Conservation (phyloP, 1,139 yeast genomes). For the Nematodospora anomalae region DNA sequence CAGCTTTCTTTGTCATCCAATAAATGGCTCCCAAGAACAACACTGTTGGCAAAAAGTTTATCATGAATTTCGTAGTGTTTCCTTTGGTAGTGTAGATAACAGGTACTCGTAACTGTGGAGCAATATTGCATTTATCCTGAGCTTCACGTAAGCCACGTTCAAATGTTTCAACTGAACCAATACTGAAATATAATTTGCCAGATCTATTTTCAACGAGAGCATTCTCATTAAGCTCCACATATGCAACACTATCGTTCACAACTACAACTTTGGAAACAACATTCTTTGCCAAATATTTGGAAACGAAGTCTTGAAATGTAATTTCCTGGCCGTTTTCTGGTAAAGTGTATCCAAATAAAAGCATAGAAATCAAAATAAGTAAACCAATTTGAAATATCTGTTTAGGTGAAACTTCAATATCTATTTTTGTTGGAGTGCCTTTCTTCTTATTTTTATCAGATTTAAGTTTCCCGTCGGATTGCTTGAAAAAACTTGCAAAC, state of each 20-base stretch:
- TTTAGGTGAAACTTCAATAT: slow-evolving; percentile 28
- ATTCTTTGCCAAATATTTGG: slow-evolving; percentile 41
- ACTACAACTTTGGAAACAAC: slow-evolving; percentile 38
- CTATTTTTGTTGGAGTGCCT: slow-evolving; percentile 16
- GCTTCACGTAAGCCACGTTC: slow-evolving; percentile 78
- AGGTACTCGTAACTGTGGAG: slow-evolving; percentile 71
- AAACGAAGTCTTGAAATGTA: slow-evolving; percentile 46
- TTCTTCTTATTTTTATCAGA: slow-evolving; percentile 11
- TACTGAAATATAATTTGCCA: slow-evolving; percentile 54
- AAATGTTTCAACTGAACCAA: slow-evolving; percentile 91
- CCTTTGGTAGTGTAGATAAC: slow-evolving; percentile 77
- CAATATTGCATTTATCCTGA: slow-evolving; percentile 67
- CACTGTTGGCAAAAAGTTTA: slow-evolving; percentile 80
- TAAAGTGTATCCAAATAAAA: slow-evolving; percentile 16
- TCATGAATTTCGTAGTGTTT: slow-evolving; percentile 56
- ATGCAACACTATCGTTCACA: slow-evolving; percentile 40
- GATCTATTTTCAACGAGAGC: slow-evolving; percentile 31
- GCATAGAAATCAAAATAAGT: slow-evolving; percentile 1
- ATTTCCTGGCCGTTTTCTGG: slow-evolving; percentile 32
- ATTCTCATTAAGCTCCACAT: slow-evolving; percentile 39
- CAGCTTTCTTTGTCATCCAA: slow-evolving; percentile 61
- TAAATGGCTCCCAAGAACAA: slow-evolving; percentile 83
- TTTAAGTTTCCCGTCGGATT: slow-evolving; percentile 10
- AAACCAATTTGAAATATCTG: slow-evolving; percentile 32
- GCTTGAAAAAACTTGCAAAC: slow-evolving; percentile 5